A percentile compares a stretch with the other conserved stretches of the same genome.
Evolutionary conservation across 176 grass and related monocot species (phyloP).

Genomic region (Ensete ventricosum): DNA sequence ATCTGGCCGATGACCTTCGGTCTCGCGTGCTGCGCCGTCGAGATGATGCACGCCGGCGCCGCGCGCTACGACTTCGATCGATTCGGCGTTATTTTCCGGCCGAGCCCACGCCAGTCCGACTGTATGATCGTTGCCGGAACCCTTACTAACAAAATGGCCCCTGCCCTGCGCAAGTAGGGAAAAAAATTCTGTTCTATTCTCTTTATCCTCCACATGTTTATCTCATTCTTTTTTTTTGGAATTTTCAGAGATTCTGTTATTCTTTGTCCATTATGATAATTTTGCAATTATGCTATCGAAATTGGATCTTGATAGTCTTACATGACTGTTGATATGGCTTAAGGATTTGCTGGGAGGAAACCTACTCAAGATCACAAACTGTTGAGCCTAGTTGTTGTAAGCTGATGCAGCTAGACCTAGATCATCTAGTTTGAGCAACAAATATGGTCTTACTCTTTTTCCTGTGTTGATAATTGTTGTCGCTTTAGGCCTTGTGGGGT

Average conservation of each 20-base stretch:
- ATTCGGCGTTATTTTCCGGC: slow-evolving; percentile 89
- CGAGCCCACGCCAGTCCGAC: slow-evolving; percentile 85
- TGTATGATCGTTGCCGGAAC: slow-evolving; percentile 98
- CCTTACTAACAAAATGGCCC: slow-evolving; percentile 97
- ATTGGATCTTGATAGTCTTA: neutral
- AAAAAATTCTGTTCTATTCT: neutral
- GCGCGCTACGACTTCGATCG: slow-evolving; percentile 96
- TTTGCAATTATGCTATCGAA: neutral
- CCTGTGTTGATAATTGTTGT: no score
- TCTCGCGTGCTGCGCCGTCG: slow-evolving; percentile 87
- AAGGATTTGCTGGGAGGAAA: neutral
- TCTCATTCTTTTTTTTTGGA: neutral
- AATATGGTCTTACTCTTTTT: no score
- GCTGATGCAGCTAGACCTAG: no score
- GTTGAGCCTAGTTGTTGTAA: no score
- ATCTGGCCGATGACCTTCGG: slow-evolving; percentile 99
- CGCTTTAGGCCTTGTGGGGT: no score
- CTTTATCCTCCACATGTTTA: neutral
- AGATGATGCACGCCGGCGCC: slow-evolving; percentile 95
- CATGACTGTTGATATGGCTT: neutral
- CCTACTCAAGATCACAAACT: no score
- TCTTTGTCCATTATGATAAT: neutral
- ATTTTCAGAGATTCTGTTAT: neutral
- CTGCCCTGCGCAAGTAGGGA: slow-evolving; percentile 74
- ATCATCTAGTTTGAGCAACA: no score